phyloP scores from a whole-genome alignment of 2,329 filamentous ascomycete genomes.

The Hymenotorrendiella dingleyae region DNA sequence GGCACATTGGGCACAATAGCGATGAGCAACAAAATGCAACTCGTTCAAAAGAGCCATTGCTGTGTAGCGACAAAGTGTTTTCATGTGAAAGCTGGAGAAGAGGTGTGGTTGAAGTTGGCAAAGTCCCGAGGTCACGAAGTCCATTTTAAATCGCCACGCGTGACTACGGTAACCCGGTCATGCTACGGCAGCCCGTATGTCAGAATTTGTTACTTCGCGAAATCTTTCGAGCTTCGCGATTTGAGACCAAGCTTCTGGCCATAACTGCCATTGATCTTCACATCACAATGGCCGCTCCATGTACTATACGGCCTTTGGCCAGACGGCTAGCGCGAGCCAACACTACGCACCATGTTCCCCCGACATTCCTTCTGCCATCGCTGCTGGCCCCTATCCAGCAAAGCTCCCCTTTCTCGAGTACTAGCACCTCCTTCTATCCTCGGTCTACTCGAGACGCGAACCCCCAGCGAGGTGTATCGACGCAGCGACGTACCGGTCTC shows the following conservation, averaged over 20 bases:
- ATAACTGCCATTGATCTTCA: conserved; percentile 7
- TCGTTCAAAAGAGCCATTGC: background rate
- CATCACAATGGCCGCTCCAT: conserved; percentile 26
- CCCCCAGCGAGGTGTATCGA: conserved; percentile 74
- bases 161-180: no score
- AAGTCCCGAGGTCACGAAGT: no score
- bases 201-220: background rate
- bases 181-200: no score
- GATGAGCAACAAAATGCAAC: no score
- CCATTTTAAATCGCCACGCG: no score
- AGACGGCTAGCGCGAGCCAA: conserved; percentile 16
- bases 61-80: background rate
- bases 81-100: no score
- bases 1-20: no score
- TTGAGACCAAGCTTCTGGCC: background rate
- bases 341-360: conserved; percentile 16
- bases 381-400: conserved; percentile 21
- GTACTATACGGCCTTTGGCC: conserved; percentile 21
- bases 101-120: no score
- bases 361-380: conserved; percentile 30
- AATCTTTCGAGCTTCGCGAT: background rate
- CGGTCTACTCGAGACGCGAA: conserved; percentile 83
- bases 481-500: conserved; percentile 69
- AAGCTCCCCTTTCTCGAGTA: conserved; percentile 30
- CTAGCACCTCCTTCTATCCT: conserved; percentile 22